These are phyloP conservation scores for Massospora cicadina DNA, from an alignment of 371 early-diverging fungal genomes.

Conservation along the genomic window DNA sequence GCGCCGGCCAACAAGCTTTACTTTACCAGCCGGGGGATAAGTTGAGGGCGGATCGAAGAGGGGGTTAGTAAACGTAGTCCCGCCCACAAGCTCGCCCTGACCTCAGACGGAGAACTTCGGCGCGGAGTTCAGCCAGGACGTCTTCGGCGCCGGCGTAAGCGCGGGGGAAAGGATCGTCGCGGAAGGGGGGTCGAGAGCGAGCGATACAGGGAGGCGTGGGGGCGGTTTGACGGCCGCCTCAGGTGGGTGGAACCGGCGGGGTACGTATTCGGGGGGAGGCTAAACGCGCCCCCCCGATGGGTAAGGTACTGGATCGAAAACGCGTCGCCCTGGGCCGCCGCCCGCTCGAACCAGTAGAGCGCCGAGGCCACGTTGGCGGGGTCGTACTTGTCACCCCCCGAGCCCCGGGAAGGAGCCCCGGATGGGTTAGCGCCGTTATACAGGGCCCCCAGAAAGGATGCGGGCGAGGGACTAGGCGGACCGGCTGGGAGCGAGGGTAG, in stretches of 20 bases:
- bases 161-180: background rate
- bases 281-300: conserved; percentile 16
- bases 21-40: too few relatives aligned
- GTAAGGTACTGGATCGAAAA: conserved; percentile 21
- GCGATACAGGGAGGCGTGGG: background rate
- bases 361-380: conserved; percentile 22
- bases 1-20: too few relatives aligned
- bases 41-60: too few relatives aligned
- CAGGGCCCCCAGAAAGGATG: background rate
- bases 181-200: background rate
- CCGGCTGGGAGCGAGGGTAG: conserved; percentile 17
- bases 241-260: background rate
- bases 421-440: background rate
- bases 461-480: conserved; percentile 11
- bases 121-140: background rate
- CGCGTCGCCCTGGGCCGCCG: conserved; percentile 22
- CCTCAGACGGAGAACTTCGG: background rate
- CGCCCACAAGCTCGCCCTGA: too few relatives aligned
- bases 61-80: too few relatives aligned
- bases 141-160: background rate
- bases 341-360: conserved; percentile 22
- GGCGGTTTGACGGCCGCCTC: background rate
- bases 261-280: background rate
- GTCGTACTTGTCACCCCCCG: conserved; percentile 18
- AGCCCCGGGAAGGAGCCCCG: conserved; percentile 4